Evolutionary conservation across 352 stramenopile species (phyloP).

Genomic region (Pythium angustatum): DNA sequence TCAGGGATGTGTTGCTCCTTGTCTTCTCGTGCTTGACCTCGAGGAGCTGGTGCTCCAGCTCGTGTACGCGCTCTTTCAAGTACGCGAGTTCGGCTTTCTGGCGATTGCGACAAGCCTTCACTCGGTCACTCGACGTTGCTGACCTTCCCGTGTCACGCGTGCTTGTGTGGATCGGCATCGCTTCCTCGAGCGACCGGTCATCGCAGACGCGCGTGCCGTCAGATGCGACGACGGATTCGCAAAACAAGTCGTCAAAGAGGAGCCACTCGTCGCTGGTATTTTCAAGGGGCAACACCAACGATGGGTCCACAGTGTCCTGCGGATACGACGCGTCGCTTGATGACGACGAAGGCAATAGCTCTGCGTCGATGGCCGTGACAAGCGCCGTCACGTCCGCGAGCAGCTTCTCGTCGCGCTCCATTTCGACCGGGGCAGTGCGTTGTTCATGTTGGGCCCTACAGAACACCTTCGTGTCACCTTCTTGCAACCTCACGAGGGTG

Average conservation of each 20-base stretch:
- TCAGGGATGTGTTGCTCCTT: neutral
- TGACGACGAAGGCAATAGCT: neutral
- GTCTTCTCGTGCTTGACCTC: neutral
- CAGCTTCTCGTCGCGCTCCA: neutral
- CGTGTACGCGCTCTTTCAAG: constrained; percentile 3
- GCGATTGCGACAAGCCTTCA: neutral
- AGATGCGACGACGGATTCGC: neutral
- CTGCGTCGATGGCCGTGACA: neutral
- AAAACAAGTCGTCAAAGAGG: neutral
- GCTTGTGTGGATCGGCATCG: too few species aligned
- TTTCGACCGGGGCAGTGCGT: too few species aligned
- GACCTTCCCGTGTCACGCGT: neutral
- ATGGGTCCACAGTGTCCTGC: neutral
- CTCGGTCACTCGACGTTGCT: neutral
- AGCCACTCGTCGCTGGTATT: neutral
- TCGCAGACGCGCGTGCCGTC: neutral
- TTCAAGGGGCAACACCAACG: neutral
- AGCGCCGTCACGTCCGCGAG: neutral
- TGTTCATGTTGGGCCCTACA: too few species aligned
- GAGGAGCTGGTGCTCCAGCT: constrained; percentile 4
- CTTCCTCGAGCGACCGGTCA: neutral
- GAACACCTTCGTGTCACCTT: too few species aligned
- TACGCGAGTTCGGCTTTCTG: constrained; percentile 11
- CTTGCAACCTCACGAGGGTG: too few species aligned
- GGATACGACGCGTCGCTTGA: neutral